Base-by-base conservation (phyloP, 2,329 filamentous ascomycete genomes). In the Cordyceps javanica region DNA sequence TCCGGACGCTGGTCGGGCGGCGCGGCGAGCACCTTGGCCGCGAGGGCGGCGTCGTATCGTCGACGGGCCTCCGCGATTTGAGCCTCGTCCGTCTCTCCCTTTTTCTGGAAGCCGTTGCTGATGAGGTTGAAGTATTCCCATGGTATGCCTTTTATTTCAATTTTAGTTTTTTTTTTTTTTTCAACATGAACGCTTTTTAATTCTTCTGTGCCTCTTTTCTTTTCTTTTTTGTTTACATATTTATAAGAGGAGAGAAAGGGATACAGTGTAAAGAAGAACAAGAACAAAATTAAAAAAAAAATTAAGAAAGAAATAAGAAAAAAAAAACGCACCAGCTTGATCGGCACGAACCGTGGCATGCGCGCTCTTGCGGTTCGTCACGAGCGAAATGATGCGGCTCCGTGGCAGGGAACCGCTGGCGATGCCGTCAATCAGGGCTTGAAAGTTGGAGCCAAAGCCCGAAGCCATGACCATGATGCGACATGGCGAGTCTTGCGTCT, bases 51-150 rank as follows among this genome's bases (percentile, higher is more conserved):
- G 69, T 96, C 91, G 70, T 94, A 95, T 55, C 77, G 78, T 48
- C 79, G 74, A 25, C 91, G 82, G 1, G 84, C 87, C 42, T 82
- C 77, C 16, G 74, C 65, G 68, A 85, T 60, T 72, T 75, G 70
- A 21, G 67, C 63, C 19, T 81, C 73, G 64, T 91, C 82, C 61
- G 78, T 81, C 67, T 89, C 89, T 32, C 79, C 78, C 58, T 76
- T 75, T n/a, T 63, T 62, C 55, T 76, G 68, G 67, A 81, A 82
- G 59, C 90, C 91, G 73, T 90, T 87, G 36, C 82, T 80, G 57
- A 92, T 78, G 41, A 94, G 82, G 71, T 93, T 93, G 78, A 93
- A 91, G 75, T 93, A 93, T 56, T 83, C 82, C 57, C 83, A 89
- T 0, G 89, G 86, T 58, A 95, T 92, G 57, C 70, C 73, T 67